These are phyloP conservation scores for Elongisporangium senticosum DNA, from an alignment of 352 stramenopile genomes.

Conservation along the genomic window DNA sequence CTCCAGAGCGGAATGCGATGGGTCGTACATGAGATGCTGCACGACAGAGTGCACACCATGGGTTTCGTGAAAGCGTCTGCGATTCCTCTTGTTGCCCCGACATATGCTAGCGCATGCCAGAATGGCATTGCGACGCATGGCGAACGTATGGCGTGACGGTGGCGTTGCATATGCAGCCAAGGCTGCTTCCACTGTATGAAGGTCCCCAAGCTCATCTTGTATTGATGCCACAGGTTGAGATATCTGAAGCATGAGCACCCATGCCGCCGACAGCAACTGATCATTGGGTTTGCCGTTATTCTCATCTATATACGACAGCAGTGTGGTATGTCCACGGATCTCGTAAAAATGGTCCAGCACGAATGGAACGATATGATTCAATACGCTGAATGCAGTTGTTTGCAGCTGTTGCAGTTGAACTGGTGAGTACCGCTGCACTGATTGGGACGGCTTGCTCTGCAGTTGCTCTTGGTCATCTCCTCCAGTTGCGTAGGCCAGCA, in stretches of 20 bases:
- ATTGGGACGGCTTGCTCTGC: background rate
- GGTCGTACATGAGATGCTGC: slow-evolving; percentile 42
- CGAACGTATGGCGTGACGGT: slow-evolving; percentile 45
- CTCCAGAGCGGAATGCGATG: slow-evolving; percentile 50
- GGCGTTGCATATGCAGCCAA: slow-evolving; percentile 43
- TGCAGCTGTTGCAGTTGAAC: slow-evolving; percentile 52
- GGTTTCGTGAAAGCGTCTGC: slow-evolving; percentile 34
- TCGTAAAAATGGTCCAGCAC: slow-evolving; percentile 59
- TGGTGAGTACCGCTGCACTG: slow-evolving; percentile 30
- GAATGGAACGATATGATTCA: slow-evolving; percentile 46
- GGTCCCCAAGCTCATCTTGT: slow-evolving; percentile 42
- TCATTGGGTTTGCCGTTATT: slow-evolving; percentile 23
- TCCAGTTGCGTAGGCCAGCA: slow-evolving; percentile 48
- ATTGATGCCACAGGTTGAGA: slow-evolving; percentile 18
- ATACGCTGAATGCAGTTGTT: slow-evolving; percentile 44
- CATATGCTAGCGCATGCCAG: slow-evolving; percentile 53
- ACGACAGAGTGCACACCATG: slow-evolving; percentile 41
- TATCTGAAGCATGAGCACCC: slow-evolving; percentile 53
- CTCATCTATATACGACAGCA: slow-evolving; percentile 48
- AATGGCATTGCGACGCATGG: slow-evolving; percentile 60
- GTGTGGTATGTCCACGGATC: slow-evolving; percentile 30
- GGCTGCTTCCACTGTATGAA: slow-evolving; percentile 42
- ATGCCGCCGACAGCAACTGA: slow-evolving; percentile 33
- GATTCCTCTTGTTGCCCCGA: slow-evolving; percentile 40
- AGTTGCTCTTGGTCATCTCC: slow-evolving; percentile 5